Percentiles rank a stretch among this genome's conserved stretches.
Conservation (phyloP, 768 basidiomycete species). For the Mycena amicta region DNA sequence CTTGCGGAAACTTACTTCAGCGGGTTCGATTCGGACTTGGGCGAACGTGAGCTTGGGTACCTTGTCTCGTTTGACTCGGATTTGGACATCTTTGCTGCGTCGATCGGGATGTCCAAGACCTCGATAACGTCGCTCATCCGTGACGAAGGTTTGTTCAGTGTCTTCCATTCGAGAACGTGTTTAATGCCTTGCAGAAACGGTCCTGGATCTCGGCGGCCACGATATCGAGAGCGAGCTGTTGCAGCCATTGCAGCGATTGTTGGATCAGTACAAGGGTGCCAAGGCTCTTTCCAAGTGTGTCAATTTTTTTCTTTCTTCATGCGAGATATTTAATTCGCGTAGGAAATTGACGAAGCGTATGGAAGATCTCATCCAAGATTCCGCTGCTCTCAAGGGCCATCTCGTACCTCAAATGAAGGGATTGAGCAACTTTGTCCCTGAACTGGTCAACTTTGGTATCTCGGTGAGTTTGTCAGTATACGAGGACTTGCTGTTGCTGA, state of each 20-base stretch:
- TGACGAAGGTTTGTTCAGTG: constrained; percentile 65
- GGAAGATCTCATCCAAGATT: constrained; percentile 76
- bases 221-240: constrained; percentile 78
- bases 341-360: constrained; percentile 89
- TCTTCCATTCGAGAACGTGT: background rate
- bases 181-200: constrained; percentile 54
- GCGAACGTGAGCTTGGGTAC: constrained; percentile 86
- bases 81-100: constrained; percentile 91
- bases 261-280: constrained; percentile 81
- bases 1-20: constrained; percentile 85
- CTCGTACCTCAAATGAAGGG: constrained; percentile 74
- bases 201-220: constrained; percentile 72
- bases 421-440: constrained; percentile 72
- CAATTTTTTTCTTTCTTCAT: background rate
- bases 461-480: constrained; percentile 51
- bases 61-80: constrained; percentile 85
- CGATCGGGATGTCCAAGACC: constrained; percentile 88
- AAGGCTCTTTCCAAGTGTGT: constrained; percentile 79
- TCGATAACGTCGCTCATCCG: constrained; percentile 70
- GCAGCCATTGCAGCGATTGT: constrained; percentile 76
- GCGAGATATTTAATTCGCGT: background rate
- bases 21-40: constrained; percentile 82
- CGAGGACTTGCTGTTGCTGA: background rate
- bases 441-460: constrained; percentile 89
- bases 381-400: constrained; percentile 69